A percentile compares a stretch with the other conserved stretches of the same genome.
These are phyloP conservation scores for Fusarium liriodendri DNA, from an alignment of 2,329 filamentous ascomycete genomes.

Conservation along the genomic window DNA sequence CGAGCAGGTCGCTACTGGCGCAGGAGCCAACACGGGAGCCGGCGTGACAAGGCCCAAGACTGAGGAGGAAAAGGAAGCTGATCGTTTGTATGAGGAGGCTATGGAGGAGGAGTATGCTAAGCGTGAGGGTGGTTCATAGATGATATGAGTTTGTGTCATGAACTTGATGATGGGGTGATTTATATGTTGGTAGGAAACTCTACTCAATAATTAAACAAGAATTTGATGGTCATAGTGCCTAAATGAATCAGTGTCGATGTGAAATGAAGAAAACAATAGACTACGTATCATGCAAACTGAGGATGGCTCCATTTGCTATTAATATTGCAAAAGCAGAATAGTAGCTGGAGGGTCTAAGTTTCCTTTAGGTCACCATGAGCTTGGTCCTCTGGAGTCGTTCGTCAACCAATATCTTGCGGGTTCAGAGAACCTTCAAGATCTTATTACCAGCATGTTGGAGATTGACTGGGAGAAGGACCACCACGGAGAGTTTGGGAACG, in stretches of 20 bases:
- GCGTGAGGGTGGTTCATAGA: conserved; percentile 61
- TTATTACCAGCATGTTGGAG: too few species aligned
- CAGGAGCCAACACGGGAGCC: conserved; percentile 62
- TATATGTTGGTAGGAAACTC: neutral
- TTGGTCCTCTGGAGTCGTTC: too few species aligned
- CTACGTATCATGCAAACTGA: neutral
- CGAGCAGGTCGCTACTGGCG: conserved; percentile 49
- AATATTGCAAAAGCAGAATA: neutral
- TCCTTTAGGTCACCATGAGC: too few species aligned
- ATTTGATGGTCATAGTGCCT: neutral
- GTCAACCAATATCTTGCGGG: too few species aligned
- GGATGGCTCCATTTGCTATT: neutral
- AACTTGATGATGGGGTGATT: neutral
- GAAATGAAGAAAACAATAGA: neutral
- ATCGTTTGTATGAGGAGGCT: conserved; percentile 61
- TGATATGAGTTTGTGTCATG: neutral
- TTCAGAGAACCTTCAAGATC: too few species aligned
- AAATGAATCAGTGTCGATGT: neutral
- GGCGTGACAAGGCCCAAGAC: conserved; percentile 61
- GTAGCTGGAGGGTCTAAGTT: neutral
- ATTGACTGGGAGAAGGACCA: too few species aligned
- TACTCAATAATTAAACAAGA: neutral
- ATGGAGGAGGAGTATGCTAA: conserved; percentile 69
- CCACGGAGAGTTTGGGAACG: too few species aligned
- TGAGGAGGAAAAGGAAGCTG: conserved; percentile 61